These are phyloP conservation scores for Candida insectorum DNA, from an alignment of 805 yeast genomes.

Conservation along the genomic window DNA sequence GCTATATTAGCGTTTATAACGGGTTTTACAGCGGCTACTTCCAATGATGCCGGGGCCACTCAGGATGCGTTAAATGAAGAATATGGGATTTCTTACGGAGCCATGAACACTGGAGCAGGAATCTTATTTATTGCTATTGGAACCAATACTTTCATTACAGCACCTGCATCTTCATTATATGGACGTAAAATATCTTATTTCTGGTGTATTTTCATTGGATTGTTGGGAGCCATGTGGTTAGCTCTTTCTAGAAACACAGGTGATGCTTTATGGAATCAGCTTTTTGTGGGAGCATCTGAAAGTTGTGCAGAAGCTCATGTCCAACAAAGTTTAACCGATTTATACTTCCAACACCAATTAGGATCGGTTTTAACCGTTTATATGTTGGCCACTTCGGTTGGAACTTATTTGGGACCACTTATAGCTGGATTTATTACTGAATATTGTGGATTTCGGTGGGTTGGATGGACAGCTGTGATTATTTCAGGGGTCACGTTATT, in stretches of 20 bases:
- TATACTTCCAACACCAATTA: slow-evolving; percentile 41
- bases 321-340: slow-evolving; percentile 34
- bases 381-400: slow-evolving; percentile 50
- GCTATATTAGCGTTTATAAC: slow-evolving; percentile 38
- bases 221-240: slow-evolving; percentile 45
- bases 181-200: slow-evolving; percentile 44
- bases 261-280: slow-evolving; percentile 47
- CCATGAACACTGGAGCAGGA: slow-evolving; percentile 50
- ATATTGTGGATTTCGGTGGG: slow-evolving; percentile 52
- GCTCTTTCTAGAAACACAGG: slow-evolving; percentile 31
- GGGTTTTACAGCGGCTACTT: slow-evolving; percentile 47
- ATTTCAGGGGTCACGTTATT: slow-evolving; percentile 43
- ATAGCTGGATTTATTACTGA: slow-evolving; percentile 56
- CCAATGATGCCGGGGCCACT: slow-evolving; percentile 48
- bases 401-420: slow-evolving; percentile 57
- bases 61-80: slow-evolving; percentile 42
- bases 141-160: slow-evolving; percentile 39
- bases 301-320: slow-evolving; percentile 44
- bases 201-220: slow-evolving; percentile 36
- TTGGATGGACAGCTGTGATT: slow-evolving; percentile 44
- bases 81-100: slow-evolving; percentile 42
- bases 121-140: slow-evolving; percentile 45
- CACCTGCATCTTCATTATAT: slow-evolving; percentile 43
- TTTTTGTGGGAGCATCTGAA: slow-evolving; percentile 39
- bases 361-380: slow-evolving; percentile 52